Evolutionary conservation across 768 basidiomycete genomes (phyloP), one percentile per base, ranked within the genome.

Genomic region (Vishniacozyma victoriae): DNA sequence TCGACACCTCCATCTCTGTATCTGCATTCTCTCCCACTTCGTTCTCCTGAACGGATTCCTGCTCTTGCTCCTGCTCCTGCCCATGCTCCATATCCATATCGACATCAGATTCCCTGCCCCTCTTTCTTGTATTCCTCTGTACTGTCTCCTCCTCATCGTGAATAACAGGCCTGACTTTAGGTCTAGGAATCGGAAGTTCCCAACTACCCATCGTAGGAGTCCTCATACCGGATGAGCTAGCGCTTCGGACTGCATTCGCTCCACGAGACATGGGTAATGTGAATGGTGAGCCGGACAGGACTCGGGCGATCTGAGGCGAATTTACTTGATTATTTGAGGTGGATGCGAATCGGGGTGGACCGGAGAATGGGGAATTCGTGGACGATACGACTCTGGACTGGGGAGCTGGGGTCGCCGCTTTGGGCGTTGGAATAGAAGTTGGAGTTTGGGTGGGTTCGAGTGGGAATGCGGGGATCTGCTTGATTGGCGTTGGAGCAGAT

Each of bases 1-100:
- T 19, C 20, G 36, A 38, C 39, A 22, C 37, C 37, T 38, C 37
- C 11, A 18, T 38, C 11, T 18, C 11, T 7, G 19, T 14, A 6
- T 33, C 19, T 23, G 25, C n/a, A 14, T 44, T 5, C 29, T 29
- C 6, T n/a, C 27, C 36, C 18, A 7, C 11, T 19, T 18, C 36
- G 18, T 38, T 7, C 7, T 43, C 89, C 97, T 76, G 82, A 86
- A 73, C 88, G 89, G 76, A 96, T 97, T 74, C 83, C 86, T 44
- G 84, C 86, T 48, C 85, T 97, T 71, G 87, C 84, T 35, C 29
- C 29, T 33, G 29, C 29, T 33, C 29, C 9, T 9, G 29, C n/a
- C 29, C 29, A 33, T 33, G 9, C 9, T 9, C 29, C 9, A 9
- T 33, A 9, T 33, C 9, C 29, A 9, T 33, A 9, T 33, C 29